A percentile compares a stretch with the other conserved stretches of the same genome.
Evolutionary conservation across 2,329 filamentous ascomycete species (phyloP).

Genomic region (Colletotrichum aenigma): DNA sequence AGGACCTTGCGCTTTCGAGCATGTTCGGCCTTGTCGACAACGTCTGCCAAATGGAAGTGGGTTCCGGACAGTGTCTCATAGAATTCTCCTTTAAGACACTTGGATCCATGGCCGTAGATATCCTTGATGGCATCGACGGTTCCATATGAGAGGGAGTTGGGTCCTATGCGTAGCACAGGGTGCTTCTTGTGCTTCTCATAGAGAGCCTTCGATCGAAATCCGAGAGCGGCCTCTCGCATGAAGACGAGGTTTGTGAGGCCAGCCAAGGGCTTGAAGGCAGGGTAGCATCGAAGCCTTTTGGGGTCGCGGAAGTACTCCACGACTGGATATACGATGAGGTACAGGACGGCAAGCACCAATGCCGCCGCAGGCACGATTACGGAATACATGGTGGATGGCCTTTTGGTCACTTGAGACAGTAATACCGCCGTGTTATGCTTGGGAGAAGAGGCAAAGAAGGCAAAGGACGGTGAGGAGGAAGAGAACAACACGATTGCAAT

Average conservation of each 20-base stretch:
- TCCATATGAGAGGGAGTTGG: slow-evolving; percentile 46
- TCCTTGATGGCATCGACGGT: slow-evolving; percentile 47
- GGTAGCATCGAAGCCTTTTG: slow-evolving; percentile 30
- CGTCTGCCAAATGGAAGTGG: slow-evolving; percentile 57
- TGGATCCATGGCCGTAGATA: slow-evolving; percentile 54
- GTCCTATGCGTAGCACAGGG: slow-evolving; percentile 47
- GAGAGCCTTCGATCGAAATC: neutral
- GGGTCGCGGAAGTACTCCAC: slow-evolving; percentile 5
- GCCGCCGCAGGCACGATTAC: neutral
- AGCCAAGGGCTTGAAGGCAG: slow-evolving; percentile 24
- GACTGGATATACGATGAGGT: neutral
- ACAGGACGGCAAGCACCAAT: neutral
- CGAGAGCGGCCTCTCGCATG: neutral
- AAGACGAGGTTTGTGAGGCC: slow-evolving; percentile 25
- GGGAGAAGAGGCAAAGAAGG: neutral
- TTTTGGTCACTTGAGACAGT: neutral
- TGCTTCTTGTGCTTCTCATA: slow-evolving; percentile 42
- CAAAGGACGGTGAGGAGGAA: neutral
- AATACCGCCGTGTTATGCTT: neutral
- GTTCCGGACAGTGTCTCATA: slow-evolving; percentile 49
- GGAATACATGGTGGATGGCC: neutral
- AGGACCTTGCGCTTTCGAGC: slow-evolving; percentile 54
- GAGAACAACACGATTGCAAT: neutral
- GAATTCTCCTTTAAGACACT: slow-evolving; percentile 52
- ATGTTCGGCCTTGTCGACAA: slow-evolving; percentile 55